Conservation (phyloP, 139 green algal species). For the Ostreobium quekettii region DNA sequence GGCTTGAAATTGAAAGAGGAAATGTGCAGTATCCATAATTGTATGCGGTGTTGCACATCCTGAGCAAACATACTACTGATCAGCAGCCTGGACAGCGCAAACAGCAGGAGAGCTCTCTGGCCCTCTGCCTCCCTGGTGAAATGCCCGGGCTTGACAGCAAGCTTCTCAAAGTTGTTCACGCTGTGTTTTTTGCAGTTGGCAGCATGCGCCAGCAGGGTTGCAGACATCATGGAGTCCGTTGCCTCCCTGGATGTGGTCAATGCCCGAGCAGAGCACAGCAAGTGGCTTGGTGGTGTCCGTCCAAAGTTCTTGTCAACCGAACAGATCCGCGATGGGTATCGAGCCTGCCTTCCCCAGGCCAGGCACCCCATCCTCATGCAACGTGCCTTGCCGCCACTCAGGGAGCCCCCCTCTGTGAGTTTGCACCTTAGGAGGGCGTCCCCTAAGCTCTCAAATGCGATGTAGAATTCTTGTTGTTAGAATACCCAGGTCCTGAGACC, state of each 20-base stretch:
- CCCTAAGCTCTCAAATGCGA: neutral
- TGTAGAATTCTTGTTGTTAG: neutral
- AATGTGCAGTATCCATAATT: no score
- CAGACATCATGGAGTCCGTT: constrained; percentile 29
- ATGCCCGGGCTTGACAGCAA: no score
- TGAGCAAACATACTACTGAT: no score
- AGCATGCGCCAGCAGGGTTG: constrained; percentile 15
- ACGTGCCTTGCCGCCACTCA: constrained; percentile 30
- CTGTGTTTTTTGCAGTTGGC: neutral
- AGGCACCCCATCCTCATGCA: constrained; percentile 49
- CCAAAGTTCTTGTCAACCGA: constrained; percentile 26
- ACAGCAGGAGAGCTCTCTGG: no score
- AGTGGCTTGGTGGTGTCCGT: constrained; percentile 39
- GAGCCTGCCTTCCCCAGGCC: constrained; percentile 28
- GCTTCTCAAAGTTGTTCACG: neutral
- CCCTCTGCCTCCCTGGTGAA: no score
- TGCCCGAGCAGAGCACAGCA: constrained; percentile 48
- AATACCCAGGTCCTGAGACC: neutral
- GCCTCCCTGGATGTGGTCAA: constrained; percentile 53
- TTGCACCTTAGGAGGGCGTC: neutral
- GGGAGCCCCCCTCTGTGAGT: constrained; percentile 35
- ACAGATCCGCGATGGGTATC: neutral
- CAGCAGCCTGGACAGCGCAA: no score
- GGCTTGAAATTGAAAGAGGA: no score
- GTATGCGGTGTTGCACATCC: no score